phyloP scores from a whole-genome alignment of 2,329 filamentous ascomycete species.

The Cladophialophora psammophila region DNA sequence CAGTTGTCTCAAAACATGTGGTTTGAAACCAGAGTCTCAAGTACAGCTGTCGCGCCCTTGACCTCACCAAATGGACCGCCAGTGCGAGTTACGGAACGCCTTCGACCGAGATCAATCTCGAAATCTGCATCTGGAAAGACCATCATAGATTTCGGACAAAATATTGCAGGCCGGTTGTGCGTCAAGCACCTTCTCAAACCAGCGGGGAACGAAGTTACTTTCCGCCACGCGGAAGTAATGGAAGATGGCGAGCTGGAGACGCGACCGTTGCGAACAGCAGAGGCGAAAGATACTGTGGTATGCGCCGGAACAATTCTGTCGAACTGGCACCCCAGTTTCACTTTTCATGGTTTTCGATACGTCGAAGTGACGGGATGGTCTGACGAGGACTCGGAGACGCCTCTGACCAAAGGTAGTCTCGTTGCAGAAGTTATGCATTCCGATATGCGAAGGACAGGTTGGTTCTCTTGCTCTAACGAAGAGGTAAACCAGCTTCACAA shows the following conservation, averaged over 20 bases:
- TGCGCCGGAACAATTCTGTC: slow-evolving; percentile 42
- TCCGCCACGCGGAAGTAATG: slow-evolving; percentile 64
- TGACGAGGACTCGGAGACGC: slow-evolving; percentile 11
- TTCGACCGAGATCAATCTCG: slow-evolving; percentile 43
- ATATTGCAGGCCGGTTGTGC: slow-evolving; percentile 61
- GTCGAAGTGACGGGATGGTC: slow-evolving; percentile 58
- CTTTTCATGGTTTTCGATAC: slow-evolving; percentile 63
- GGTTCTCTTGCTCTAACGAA: slow-evolving; percentile 60
- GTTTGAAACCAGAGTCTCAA: slow-evolving; percentile 46
- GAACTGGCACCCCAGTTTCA: slow-evolving; percentile 58
- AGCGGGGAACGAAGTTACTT: slow-evolving; percentile 43
- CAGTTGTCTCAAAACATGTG: slow-evolving; percentile 42
- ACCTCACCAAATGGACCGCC: slow-evolving; percentile 55
- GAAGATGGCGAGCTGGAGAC: slow-evolving; percentile 55
- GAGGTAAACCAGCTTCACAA: slow-evolving; percentile 62
- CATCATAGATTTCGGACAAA: slow-evolving; percentile 66
- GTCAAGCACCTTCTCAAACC: slow-evolving; percentile 43
- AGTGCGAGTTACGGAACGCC: slow-evolving; percentile 48
- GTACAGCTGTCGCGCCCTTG: slow-evolving; percentile 47
- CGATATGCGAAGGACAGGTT: slow-evolving; percentile 60
- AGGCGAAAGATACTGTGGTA: slow-evolving; percentile 52
- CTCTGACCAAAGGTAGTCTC: slow-evolving; percentile 37
- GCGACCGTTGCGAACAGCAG: slow-evolving; percentile 55
- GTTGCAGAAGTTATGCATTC: slow-evolving; percentile 58
- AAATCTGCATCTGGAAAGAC: slow-evolving; percentile 54